Base-by-base conservation (phyloP, 495 filamentous ascomycete genomes). In the Penicillium dipodomyicola region DNA sequence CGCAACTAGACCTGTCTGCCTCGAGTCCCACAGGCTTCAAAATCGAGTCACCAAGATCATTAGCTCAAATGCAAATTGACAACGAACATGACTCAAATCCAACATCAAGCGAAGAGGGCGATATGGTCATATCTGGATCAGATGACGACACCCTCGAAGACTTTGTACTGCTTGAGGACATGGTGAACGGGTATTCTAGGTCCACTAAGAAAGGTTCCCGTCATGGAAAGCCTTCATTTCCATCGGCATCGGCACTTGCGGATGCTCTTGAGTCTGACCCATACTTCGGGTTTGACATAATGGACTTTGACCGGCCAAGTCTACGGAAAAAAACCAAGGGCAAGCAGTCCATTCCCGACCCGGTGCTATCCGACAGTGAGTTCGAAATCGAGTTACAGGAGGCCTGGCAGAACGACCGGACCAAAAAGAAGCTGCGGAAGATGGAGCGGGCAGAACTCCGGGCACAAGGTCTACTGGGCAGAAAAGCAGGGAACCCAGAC, bases 401-500 rank as follows among this genome's bases (percentile, higher is more conserved):
- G 19, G 73, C 82, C 7, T 95, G 88, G 87, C 79, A 84, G 58
- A 87, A 83, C 39, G 92, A 97, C 63, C 81, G 91, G n/a, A 60
- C 59, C 47, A 92, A 88, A 71, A 99, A 97, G 74, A 89, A 85
- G 49, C 67, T 72, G 3, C 87, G 81, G 58, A 99, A 96, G 72
- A 77, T 84, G 64, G 83, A 91, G 58, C 86, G 94, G 6, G 87
- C 95, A 68, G 81, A 87, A 52, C 77, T 94, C 23, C 88, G 93
- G 27, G 77, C 82, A 0, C 79, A 90, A 65, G 95, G 95, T 7
- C 65, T 96, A 32, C 80, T 97, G 12, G 88, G 90, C 39, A 83
- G 80, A 60, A 85, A 82, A 27, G 67, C 72, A 15, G 77, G 79
- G 37, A 85, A 87, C 22, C 68, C 82, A 12, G 85, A 92, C 67